A percentile compares a stretch with the other conserved stretches of the same genome.
These are phyloP conservation scores for Kwoniella sp. DNA, from an alignment of 768 basidiomycete genomes.

Conservation along the genomic window DNA sequence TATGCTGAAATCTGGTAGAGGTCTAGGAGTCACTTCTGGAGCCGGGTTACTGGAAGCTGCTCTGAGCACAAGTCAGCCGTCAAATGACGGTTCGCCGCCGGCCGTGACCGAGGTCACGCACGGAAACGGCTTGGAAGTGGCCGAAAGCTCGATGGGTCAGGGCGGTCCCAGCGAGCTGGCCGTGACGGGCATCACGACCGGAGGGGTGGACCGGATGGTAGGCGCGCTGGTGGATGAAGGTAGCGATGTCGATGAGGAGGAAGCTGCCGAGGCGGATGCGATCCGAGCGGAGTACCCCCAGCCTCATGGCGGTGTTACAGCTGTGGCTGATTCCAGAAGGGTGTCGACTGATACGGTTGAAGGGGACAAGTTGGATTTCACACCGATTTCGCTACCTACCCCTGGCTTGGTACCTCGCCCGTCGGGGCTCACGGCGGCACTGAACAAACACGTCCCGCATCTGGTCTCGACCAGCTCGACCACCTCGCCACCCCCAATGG, in stretches of 20 bases:
- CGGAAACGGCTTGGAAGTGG: constrained; percentile 6
- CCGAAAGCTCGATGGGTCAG: constrained; percentile 15
- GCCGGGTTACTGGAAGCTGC: constrained; percentile 22
- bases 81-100: constrained; percentile 17
- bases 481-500: constrained; percentile 50
- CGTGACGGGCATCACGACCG: constrained; percentile 8
- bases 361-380: constrained; percentile 17
- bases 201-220: constrained; percentile 12
- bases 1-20: constrained; percentile 25
- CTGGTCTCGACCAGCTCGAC: constrained; percentile 22
- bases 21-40: constrained; percentile 13
- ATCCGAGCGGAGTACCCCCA: too few relatives aligned
- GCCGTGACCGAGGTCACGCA: neutral
- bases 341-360: constrained; percentile 6
- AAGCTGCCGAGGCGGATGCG: constrained; percentile 21
- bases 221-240: constrained; percentile 39
- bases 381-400: too few relatives aligned
- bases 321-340: constrained; percentile 3
- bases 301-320: too few relatives aligned
- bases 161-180: constrained; percentile 25
- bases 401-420: too few relatives aligned
- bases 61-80: constrained; percentile 21
- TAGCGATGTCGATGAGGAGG: constrained; percentile 42
- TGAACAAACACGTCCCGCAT: constrained; percentile 58
- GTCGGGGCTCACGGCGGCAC: constrained; percentile 69